Percentiles rank a stretch among this genome's conserved stretches.
phyloP scores from a whole-genome alignment of 2,329 filamentous ascomycete species.

The Stagonosporopsis cucurbitacearum region DNA sequence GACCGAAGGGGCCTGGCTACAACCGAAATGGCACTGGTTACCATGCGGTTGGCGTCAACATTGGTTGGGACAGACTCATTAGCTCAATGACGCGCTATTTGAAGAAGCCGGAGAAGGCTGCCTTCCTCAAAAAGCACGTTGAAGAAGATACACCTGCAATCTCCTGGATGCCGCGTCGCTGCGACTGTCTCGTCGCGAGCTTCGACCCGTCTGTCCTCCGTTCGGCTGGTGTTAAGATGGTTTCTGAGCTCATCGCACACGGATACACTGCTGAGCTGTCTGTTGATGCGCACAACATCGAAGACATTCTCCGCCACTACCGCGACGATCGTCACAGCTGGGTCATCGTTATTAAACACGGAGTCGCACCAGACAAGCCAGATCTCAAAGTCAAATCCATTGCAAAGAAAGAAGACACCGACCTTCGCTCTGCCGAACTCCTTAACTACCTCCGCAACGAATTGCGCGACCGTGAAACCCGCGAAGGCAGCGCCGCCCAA shows the following conservation, averaged over 20 bases:
- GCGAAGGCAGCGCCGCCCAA: constrained; percentile 56
- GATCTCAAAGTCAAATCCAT: constrained; percentile 79
- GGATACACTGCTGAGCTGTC: constrained; percentile 90
- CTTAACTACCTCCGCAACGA: constrained; percentile 82
- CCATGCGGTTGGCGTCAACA: constrained; percentile 89
- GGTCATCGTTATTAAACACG: constrained; percentile 87
- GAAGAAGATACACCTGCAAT: constrained; percentile 59
- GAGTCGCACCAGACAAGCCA: constrained; percentile 61
- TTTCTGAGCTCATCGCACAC: constrained; percentile 80
- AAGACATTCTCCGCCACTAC: constrained; percentile 79
- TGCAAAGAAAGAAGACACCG: constrained; percentile 75
- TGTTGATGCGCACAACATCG: constrained; percentile 75
- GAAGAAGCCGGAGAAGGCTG: constrained; percentile 53
- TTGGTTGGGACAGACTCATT: constrained; percentile 84
- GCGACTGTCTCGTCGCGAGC: constrained; percentile 88
- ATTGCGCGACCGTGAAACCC: constrained; percentile 77
- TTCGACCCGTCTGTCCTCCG: constrained; percentile 80
- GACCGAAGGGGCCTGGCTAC: constrained; percentile 69
- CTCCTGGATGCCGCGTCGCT: constrained; percentile 60
- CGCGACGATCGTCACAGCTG: constrained; percentile 80
- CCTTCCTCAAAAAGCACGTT: constrained; percentile 72
- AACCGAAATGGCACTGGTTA: constrained; percentile 53
- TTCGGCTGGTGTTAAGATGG: constrained; percentile 75
- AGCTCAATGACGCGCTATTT: constrained; percentile 64
- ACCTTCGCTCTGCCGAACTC: constrained; percentile 75